Conservation (phyloP, 192 early-diverging fungal genomes). For the Backusella macrospora region DNA sequence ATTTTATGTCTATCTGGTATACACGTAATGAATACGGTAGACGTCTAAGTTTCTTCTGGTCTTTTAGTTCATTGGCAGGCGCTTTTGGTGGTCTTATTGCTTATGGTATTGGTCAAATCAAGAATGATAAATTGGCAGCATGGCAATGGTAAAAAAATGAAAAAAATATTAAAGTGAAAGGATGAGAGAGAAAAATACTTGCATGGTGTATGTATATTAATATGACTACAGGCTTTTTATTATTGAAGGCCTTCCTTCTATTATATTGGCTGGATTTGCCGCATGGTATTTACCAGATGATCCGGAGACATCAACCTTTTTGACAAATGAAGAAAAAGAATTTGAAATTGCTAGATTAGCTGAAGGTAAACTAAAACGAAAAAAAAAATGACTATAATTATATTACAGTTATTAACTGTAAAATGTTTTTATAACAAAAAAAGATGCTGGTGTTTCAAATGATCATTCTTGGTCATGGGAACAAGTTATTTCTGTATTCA, state of each 20-base stretch:
- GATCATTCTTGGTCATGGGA: conserved; percentile 44
- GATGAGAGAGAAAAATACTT: too few relatives aligned
- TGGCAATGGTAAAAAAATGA: too few relatives aligned
- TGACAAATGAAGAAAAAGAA: conserved; percentile 33
- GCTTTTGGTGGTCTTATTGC: conserved; percentile 65
- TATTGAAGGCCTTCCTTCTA: conserved; percentile 61
- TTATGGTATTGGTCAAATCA: conserved; percentile 51
- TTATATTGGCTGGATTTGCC: conserved; percentile 40
- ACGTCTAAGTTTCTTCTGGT: conserved; percentile 54
- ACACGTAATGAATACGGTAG: conserved; percentile 53
- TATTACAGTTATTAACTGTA: conserved; percentile 1
- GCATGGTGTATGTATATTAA: background rate
- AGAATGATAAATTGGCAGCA: conserved; percentile 14
- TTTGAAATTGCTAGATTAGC: conserved; percentile 30
- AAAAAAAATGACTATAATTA: background rate
- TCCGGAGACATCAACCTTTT: conserved; percentile 34
- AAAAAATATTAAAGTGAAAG: too few relatives aligned
- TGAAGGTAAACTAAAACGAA: conserved; percentile 26
- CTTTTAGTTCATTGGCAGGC: conserved; percentile 52
- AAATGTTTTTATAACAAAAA: conserved; percentile 29
- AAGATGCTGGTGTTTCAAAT: conserved; percentile 39
- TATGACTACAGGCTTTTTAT: conserved; percentile 56
- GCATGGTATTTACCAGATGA: conserved; percentile 26
- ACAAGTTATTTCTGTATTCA: conserved; percentile 49
- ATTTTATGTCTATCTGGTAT: conserved; percentile 62